These are phyloP conservation scores for Crithidia bombi DNA, from an alignment of 208 protist species.

Conservation along the genomic window DNA sequence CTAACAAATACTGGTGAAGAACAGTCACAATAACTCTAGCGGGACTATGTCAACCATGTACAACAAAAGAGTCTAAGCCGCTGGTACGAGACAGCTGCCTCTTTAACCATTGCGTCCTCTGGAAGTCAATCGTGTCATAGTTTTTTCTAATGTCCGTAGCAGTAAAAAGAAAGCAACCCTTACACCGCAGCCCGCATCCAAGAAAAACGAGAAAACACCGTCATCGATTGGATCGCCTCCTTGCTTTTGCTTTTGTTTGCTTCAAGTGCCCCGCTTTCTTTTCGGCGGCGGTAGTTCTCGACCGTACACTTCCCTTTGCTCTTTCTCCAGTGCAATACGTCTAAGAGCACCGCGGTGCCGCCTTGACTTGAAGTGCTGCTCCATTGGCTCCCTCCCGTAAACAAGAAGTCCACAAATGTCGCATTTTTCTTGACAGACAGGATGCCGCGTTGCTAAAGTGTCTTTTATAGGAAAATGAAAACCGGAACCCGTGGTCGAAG, in stretches of 20 bases:
- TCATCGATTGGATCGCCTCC: not conserved
- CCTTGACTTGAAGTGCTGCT: constrained; percentile 63
- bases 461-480: constrained; percentile 23
- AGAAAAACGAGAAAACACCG: too few species aligned
- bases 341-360: constrained; percentile 64
- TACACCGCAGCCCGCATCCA: too few species aligned
- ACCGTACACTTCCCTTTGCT: constrained; percentile 66
- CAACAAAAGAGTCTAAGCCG: too few species aligned
- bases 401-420: constrained; percentile 57
- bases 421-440: constrained; percentile 64
- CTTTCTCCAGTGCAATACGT: constrained; percentile 45
- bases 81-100: too few species aligned
- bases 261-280: constrained; percentile 20
- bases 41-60: too few species aligned
- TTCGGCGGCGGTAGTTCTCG: constrained; percentile 61
- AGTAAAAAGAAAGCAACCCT: too few species aligned
- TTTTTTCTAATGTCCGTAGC: too few species aligned
- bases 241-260: not conserved
- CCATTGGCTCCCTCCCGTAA: constrained; percentile 57
- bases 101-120: too few species aligned
- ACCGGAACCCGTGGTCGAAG: not conserved
- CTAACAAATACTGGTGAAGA: too few species aligned
- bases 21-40: too few species aligned
- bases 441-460: not conserved
- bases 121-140: too few species aligned